These are phyloP conservation scores for Iris pallida DNA, from an alignment of 116 monocot genomes.

Conservation along the genomic window DNA sequence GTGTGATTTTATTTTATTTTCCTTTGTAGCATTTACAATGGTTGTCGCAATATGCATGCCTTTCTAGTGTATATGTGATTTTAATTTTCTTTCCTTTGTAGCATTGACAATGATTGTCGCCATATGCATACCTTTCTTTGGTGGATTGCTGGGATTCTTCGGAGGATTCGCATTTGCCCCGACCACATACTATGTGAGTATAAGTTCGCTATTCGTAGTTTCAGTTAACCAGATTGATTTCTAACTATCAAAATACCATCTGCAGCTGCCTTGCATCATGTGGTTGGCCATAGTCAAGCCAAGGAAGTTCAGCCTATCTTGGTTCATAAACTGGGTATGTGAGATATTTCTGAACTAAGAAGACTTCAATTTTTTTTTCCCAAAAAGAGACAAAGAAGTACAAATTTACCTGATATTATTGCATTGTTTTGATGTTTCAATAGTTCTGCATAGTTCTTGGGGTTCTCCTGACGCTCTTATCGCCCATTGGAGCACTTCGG, in stretches of 20 bases:
- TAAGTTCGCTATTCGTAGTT: background rate
- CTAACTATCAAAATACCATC: background rate
- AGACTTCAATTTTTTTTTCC: background rate
- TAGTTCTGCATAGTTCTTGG: conserved; percentile 36
- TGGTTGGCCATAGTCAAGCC: conserved; percentile 35
- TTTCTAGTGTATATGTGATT: conserved; percentile 23
- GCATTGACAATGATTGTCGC: conserved; percentile 37
- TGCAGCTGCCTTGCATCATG: conserved; percentile 33
- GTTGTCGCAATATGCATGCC: conserved; percentile 51
- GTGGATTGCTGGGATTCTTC: conserved; percentile 56
- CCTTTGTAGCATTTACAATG: conserved; percentile 46
- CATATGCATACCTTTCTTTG: conserved; percentile 50
- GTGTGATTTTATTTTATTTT: background rate
- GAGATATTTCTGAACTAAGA: background rate
- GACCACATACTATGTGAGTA: conserved; percentile 46
- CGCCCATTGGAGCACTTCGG: conserved; percentile 33
- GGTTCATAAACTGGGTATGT: conserved; percentile 29
- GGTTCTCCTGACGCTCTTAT: conserved; percentile 19
- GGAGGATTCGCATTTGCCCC: conserved; percentile 62
- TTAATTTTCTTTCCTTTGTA: conserved; percentile 2
- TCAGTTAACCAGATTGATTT: background rate
- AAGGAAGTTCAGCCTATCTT: conserved; percentile 24
- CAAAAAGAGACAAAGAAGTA: background rate
- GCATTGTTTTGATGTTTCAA: background rate
- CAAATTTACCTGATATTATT: background rate